phyloP scores from a whole-genome alignment of 257 asterid species.

The Solanum pennellii region DNA sequence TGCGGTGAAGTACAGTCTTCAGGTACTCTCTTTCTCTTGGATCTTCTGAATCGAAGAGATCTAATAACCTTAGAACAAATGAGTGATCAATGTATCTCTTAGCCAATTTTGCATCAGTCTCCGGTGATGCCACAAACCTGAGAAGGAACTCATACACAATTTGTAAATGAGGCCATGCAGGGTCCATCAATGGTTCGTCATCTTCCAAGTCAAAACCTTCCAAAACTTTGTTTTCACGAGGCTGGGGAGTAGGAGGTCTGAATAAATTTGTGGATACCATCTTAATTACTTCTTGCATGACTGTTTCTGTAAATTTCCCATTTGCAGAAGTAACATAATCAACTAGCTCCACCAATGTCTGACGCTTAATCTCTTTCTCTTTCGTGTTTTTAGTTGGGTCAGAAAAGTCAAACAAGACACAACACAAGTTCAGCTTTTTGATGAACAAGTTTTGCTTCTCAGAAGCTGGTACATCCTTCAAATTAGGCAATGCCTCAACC shows the following conservation, averaged over 20 bases:
- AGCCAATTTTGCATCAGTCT: constrained; percentile 85
- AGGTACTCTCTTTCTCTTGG: constrained; percentile 94
- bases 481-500: constrained; percentile 67
- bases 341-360: constrained; percentile 77
- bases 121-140: constrained; percentile 74
- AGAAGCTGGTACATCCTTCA: constrained; percentile 64
- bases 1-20: constrained; percentile 80
- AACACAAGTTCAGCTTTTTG: constrained; percentile 60
- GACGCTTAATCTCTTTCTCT: constrained; percentile 81
- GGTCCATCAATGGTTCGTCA: constrained; percentile 85
- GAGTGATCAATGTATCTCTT: constrained; percentile 83
- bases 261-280: constrained; percentile 71
- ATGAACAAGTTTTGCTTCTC: constrained; percentile 71
- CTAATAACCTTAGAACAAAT: constrained; percentile 58
- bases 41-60: constrained; percentile 89
- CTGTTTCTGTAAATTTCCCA: constrained; percentile 57
- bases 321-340: constrained; percentile 61
- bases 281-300: constrained; percentile 52
- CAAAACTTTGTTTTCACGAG: constrained; percentile 55
- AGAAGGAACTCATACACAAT: constrained; percentile 77
- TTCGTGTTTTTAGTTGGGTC: constrained; percentile 70
- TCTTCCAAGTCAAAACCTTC: constrained; percentile 79
- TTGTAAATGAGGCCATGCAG: constrained; percentile 90
- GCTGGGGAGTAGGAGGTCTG: constrained; percentile 47
- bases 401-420: constrained; percentile 62